A percentile compares a stretch with the other conserved stretches of the same genome.
Conservation (phyloP, 2,329 filamentous ascomycete species). For the Paradendryphiella salina region DNA sequence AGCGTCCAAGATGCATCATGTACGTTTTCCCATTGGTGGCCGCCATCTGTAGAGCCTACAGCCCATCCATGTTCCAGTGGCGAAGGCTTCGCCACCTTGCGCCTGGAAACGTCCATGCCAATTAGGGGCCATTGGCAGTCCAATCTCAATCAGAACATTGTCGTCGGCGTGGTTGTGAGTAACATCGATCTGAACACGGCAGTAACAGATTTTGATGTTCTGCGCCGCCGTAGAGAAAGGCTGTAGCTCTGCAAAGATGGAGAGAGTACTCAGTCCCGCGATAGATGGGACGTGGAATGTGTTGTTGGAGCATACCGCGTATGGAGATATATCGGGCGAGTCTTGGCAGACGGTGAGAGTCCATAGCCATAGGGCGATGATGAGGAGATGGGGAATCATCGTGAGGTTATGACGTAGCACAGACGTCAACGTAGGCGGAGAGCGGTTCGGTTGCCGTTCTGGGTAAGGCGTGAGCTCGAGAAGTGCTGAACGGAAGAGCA, state of each 20-base stretch:
- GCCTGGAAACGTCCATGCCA: constrained; percentile 44
- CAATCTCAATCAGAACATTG: constrained; percentile 30
- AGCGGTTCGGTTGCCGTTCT: background rate
- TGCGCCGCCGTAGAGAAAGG: too few relatives aligned
- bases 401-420: background rate
- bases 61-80: constrained; percentile 39
- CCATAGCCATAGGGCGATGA: background rate
- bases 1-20: constrained; percentile 29
- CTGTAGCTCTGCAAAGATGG: background rate
- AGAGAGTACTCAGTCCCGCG: background rate
- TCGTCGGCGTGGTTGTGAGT: constrained; percentile 25
- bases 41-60: constrained; percentile 41
- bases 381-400: too few relatives aligned
- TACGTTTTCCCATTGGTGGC: constrained; percentile 16
- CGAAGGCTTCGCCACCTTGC: constrained; percentile 38
- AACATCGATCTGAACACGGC: constrained; percentile 27
- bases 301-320: background rate
- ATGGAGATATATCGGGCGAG: background rate
- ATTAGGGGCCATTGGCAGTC: constrained; percentile 32
- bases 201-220: constrained; percentile 14
- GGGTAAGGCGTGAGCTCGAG: background rate
- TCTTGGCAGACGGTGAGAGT: background rate
- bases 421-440: background rate
- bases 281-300: background rate
- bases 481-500: background rate